A percentile compares a stretch with the other conserved stretches of the same genome.
Evolutionary conservation across 768 basidiomycete genomes (phyloP).

Genomic region (Pleurotus salmoneostramineus): DNA sequence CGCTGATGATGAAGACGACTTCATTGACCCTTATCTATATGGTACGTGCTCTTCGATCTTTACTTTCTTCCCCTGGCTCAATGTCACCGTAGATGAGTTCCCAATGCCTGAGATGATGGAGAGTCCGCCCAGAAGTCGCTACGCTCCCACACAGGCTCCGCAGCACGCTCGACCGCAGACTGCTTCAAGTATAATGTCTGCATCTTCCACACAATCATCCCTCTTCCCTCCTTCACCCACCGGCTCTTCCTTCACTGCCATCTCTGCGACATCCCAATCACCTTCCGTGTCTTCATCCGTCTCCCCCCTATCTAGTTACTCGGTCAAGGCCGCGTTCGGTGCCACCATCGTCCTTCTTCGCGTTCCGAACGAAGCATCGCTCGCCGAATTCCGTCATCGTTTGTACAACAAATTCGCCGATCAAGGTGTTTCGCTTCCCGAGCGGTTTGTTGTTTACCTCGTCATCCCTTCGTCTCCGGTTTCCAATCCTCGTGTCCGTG

Average conservation of each 20-base stretch:
- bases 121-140: constrained; percentile 1
- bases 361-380: constrained; percentile 37
- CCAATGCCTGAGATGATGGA: constrained; percentile 16
- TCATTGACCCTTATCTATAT: constrained; percentile 26
- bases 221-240: constrained; percentile 18
- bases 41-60: constrained; percentile 22
- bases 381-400: constrained; percentile 50
- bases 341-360: constrained; percentile 63
- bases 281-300: constrained; percentile 21
- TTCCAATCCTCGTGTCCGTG: constrained; percentile 17
- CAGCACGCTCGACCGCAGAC: constrained; percentile 19
- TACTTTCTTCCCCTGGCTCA: constrained; percentile 1
- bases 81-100: constrained; percentile 29
- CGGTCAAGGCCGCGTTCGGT: constrained; percentile 64
- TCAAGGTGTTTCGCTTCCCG: constrained; percentile 48
- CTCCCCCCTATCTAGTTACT: constrained; percentile 24
- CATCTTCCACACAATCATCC: constrained; percentile 8
- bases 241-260: constrained; percentile 16
- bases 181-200: constrained; percentile 20
- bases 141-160: background rate
- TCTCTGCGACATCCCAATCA: constrained; percentile 24
- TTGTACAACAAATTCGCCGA: constrained; percentile 64
- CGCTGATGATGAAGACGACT: constrained; percentile 31
- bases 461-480: constrained; percentile 30
- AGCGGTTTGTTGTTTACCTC: constrained; percentile 54